These are phyloP conservation scores for Alternaria arbusti DNA, from an alignment of 2,329 filamentous ascomycete genomes.

Conservation along the genomic window DNA sequence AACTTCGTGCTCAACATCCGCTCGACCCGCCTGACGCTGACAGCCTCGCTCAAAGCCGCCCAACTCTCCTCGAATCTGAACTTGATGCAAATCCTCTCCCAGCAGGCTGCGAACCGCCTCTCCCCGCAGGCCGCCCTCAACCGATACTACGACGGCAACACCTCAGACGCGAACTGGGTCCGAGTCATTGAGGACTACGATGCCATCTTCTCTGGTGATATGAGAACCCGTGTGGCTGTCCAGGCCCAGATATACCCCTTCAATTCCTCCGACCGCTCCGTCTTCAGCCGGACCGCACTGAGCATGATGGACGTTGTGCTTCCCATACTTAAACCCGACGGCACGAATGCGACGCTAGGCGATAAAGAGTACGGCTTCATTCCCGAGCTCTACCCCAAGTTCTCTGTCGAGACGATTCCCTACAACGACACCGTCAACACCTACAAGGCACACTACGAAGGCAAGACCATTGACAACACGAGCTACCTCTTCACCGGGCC, in stretches of 20 bases:
- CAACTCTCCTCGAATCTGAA: conserved; percentile 80
- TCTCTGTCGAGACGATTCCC: conserved; percentile 64
- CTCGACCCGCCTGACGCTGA: conserved; percentile 71
- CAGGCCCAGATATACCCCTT: conserved; percentile 77
- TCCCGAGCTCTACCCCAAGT: conserved; percentile 75
- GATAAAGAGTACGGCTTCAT: conserved; percentile 72
- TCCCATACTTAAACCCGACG: conserved; percentile 67
- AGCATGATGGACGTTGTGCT: conserved; percentile 60
- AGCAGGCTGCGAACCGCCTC: conserved; percentile 71
- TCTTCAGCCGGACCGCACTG: conserved; percentile 54
- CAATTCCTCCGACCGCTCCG: conserved; percentile 62
- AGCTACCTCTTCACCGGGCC: conserved; percentile 78
- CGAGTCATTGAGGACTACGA: conserved; percentile 68
- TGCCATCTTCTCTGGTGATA: conserved; percentile 70
- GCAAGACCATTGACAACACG: conserved; percentile 51
- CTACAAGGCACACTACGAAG: conserved; percentile 53
- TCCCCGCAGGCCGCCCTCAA: conserved; percentile 60
- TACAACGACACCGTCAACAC: conserved; percentile 41
- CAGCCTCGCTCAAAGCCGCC: conserved; percentile 84
- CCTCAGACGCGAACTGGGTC: conserved; percentile 63
- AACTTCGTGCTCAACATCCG: conserved; percentile 65
- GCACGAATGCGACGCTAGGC: conserved; percentile 65
- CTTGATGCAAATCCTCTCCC: conserved; percentile 76
- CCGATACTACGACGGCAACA: conserved; percentile 64
- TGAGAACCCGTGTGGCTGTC: conserved; percentile 59